Evolutionary conservation across 306 rosid genomes (phyloP), one percentile per base, ranked within the genome.

Genomic region (Neltuma alba): DNA sequence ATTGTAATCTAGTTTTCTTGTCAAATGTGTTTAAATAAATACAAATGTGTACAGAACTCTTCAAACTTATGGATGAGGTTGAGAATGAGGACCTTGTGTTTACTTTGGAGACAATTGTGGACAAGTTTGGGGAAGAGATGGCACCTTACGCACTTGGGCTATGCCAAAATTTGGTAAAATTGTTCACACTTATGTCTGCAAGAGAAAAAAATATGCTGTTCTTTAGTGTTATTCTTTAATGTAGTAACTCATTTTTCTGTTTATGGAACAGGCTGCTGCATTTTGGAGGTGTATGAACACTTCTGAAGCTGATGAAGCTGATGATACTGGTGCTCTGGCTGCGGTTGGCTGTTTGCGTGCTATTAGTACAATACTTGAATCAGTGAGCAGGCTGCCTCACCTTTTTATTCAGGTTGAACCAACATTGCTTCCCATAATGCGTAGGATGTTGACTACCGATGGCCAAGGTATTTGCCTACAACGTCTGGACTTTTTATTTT

Each of bases 281-380:
- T 94, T 94, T 86, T 92, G 97, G 97, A 92, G 98, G 91, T 92
- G 97, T 83, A 92, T 92, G 91, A 89, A 88, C 83, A 86, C 91
- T n/a, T 92, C 97, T 70, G 97, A 94, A 84, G 92, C 91, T 70
- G 98, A 92, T 20, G 98, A 94, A 14, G 92, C 76, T 55, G 98
- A 94, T 78, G 98, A 94, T 86, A 87, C 97, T 18, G 96, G 97
- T 81, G 97, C 98, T 42, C 84, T 92, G 76, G 97, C 97, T 52
- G 98, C 97, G 68, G 97, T 94, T 86, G 97, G 98, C 70, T 94
- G 98, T 83, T 85, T 94, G 85, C 97, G 92, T 76, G 98, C 97
- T 64, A 94, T 94, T 65, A 92, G 97, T 87, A 91, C 98, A 42
- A 92, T 94, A 86, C 94, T 94, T 70, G 97, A 94, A 86, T 92